Evolutionary conservation across 257 asterid genomes (phyloP), one percentile per base, ranked within the genome.

Genomic region (Salvia splendens): DNA sequence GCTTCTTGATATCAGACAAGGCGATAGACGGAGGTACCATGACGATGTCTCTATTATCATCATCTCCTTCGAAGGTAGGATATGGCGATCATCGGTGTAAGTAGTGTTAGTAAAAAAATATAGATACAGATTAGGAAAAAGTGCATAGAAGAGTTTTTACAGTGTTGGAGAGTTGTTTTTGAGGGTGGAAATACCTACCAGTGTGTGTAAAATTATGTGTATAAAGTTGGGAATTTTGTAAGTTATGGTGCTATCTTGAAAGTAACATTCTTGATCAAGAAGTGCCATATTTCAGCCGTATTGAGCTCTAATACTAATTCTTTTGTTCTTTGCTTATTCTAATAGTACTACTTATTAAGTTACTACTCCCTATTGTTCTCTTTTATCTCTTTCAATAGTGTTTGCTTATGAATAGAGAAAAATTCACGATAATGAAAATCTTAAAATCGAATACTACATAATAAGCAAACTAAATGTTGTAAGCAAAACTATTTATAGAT

Each of bases 41-140:
- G 99, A 88, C 14, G 99, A 90, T 70, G 99, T 88, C 61, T 90
- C 99, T 17, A 78, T 88, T 15, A 93, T 93, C 58, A 86, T 93
- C 53, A 88, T 93, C 38, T 93, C 99, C 2, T 86, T 93, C 67
- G 97, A 93, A 77, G 97, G 98, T 75, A 85, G 87, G 86, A 86
- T 92, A 73, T 92, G 98, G 98, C 86, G 88, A 6, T 92, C 96
- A 1, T 87, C 90, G 8, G 86, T 82, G 78, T 89, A 81, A 72
- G 42, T 51, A 61, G 70, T 40, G n/a, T 11, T 20, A 63, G 69
- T 72, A 78, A 67, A 24, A 78, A 67, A 24, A 33, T 57, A 69
- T 53, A 75, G 49, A 72, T 60, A 54, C 68, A 56, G 5, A 10
- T 46, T 12, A 55, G 56, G 51, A 43, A 65, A 69, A 40, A 40